Percentiles rank a stretch among this genome's conserved stretches.
Evolutionary conservation across 441 rosid species (phyloP).

Genomic region (Capsella rubella): DNA sequence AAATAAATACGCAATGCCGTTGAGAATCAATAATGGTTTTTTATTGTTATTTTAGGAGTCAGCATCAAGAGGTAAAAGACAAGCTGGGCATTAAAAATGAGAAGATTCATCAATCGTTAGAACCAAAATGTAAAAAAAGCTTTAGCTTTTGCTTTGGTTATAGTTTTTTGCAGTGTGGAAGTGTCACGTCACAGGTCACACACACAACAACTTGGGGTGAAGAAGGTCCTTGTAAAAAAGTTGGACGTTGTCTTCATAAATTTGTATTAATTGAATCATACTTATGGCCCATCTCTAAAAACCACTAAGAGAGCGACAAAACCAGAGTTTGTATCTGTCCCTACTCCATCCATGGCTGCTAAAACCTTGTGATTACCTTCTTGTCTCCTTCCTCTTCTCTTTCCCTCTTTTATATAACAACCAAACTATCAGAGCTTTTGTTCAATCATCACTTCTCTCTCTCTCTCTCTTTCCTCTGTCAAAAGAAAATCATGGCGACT

Average conservation of each 20-base stretch:
- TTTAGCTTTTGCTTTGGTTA: not conserved
- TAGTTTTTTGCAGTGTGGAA: conserved; percentile 19
- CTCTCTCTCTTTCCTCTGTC: conserved; percentile 19
- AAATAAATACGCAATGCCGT: conserved; percentile 27
- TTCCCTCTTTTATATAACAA: conserved; percentile 29
- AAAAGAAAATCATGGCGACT: conserved; percentile 46
- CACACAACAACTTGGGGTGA: conserved; percentile 32
- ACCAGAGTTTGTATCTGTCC: conserved; percentile 35
- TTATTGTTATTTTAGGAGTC: not conserved
- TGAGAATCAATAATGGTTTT: conserved; percentile 37
- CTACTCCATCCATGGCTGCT: conserved; percentile 45
- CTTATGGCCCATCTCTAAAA: conserved; percentile 23
- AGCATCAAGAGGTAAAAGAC: conserved; percentile 35
- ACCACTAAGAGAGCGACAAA: conserved; percentile 43
- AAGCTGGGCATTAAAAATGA: conserved; percentile 18
- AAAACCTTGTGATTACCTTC: conserved; percentile 36
- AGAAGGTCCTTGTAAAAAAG: conserved; percentile 37
- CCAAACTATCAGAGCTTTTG: conserved; percentile 33
- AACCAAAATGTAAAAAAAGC: conserved; percentile 25
- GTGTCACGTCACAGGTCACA: conserved; percentile 28
- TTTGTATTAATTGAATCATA: conserved; percentile 33
- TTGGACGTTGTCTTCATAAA: conserved; percentile 43
- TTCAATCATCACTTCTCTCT: conserved; percentile 31
- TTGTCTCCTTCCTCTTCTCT: conserved; percentile 32
- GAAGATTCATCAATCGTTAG: conserved; percentile 36